Evolutionary conservation across 2,329 filamentous ascomycete genomes (phyloP).

Genomic region (Didymella sp.): DNA sequence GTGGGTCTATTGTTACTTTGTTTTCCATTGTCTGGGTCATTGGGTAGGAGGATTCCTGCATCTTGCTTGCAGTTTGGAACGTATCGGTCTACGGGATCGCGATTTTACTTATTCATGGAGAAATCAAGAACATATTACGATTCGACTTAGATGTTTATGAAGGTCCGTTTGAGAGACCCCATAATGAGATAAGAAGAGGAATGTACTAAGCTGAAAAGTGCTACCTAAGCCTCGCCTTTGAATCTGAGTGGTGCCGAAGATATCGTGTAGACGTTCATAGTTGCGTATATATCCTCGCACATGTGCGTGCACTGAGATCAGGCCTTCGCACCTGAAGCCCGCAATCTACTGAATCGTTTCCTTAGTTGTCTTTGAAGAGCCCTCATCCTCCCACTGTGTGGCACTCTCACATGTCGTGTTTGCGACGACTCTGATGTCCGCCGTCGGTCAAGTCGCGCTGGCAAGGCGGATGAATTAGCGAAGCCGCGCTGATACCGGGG

Average conservation of each 20-base stretch:
- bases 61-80: too few species aligned
- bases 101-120: too few species aligned
- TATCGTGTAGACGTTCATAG: too few species aligned
- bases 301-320: background rate
- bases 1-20: constrained; percentile 22
- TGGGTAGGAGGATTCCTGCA: constrained; percentile 1
- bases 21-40: constrained; percentile 36
- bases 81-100: too few species aligned
- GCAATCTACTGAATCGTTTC: background rate
- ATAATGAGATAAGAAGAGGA: background rate
- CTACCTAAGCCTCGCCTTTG: background rate
- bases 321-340: background rate
- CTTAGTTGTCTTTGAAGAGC: background rate
- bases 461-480: too few species aligned
- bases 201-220: background rate
- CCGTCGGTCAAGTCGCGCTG: too few species aligned
- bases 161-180: background rate
- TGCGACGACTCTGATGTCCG: too few species aligned
- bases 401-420: background rate
- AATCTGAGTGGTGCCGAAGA: background rate
- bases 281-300: background rate
- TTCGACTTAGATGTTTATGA: background rate
- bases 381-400: background rate
- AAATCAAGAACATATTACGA: background rate
- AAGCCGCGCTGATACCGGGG: too few species aligned